phyloP scores from a whole-genome alignment of 2,329 filamentous ascomycete species.

The Penicillium sclerotigenum region DNA sequence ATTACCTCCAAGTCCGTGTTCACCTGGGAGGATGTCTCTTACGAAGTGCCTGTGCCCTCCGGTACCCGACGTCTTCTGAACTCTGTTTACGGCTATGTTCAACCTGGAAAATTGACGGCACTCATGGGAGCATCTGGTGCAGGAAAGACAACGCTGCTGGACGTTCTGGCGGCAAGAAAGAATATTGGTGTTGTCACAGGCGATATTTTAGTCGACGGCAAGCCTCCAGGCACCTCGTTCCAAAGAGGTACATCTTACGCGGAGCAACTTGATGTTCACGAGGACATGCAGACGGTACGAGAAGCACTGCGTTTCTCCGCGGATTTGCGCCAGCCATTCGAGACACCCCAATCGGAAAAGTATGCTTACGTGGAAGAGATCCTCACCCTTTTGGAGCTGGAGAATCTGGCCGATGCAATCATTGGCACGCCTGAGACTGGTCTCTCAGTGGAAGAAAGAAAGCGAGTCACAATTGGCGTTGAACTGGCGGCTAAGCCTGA shows the following conservation, averaged over 20 bases:
- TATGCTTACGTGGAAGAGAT: slow-evolving; percentile 65
- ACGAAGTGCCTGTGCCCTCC: slow-evolving; percentile 49
- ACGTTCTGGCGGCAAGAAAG: slow-evolving; percentile 67
- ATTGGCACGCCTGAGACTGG: slow-evolving; percentile 61
- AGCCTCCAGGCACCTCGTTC: slow-evolving; percentile 56
- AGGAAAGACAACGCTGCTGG: slow-evolving; percentile 80
- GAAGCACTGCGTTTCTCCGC: slow-evolving; percentile 67
- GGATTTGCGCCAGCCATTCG: slow-evolving; percentile 59
- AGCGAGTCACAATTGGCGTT: slow-evolving; percentile 40
- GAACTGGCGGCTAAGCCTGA: slow-evolving; percentile 44
- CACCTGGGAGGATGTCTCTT: slow-evolving; percentile 52
- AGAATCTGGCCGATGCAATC: slow-evolving; percentile 63
- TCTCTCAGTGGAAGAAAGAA: slow-evolving; percentile 54
- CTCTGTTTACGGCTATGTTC: slow-evolving; percentile 49
- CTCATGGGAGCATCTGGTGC: slow-evolving; percentile 61
- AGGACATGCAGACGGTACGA: slow-evolving; percentile 60
- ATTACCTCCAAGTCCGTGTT: slow-evolving; percentile 56
- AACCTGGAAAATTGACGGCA: slow-evolving; percentile 50
- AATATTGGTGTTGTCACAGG: slow-evolving; percentile 63
- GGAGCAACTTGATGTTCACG: slow-evolving; percentile 64
- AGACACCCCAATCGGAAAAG: slow-evolving; percentile 58
- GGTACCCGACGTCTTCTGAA: slow-evolving; percentile 47
- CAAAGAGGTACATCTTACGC: slow-evolving; percentile 64
- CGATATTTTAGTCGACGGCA: slow-evolving; percentile 62
- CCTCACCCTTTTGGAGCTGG: slow-evolving; percentile 62